A percentile compares a stretch with the other conserved stretches of the same genome.
Evolutionary conservation across 805 yeast genomes (phyloP).

Genomic region (Monosporozyma aquatica): DNA sequence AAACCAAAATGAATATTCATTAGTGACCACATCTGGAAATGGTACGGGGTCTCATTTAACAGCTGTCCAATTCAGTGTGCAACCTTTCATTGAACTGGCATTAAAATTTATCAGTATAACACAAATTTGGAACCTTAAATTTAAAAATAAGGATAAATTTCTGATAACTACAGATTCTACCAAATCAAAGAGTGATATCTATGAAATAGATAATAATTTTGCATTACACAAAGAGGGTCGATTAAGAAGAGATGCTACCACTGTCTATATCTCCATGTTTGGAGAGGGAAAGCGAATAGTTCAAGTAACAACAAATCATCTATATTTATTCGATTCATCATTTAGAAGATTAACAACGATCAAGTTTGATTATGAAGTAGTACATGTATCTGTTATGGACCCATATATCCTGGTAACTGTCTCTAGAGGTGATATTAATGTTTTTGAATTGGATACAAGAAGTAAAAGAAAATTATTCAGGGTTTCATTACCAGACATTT

Average conservation of each 20-base stretch:
- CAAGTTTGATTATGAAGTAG: slow-evolving; percentile 50
- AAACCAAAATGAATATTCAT: slow-evolving; percentile 52
- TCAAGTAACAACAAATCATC: slow-evolving; percentile 62
- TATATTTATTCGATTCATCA: slow-evolving; percentile 52
- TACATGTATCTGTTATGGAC: slow-evolving; percentile 53
- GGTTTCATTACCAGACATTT: slow-evolving; percentile 30
- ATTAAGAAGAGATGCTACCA: slow-evolving; percentile 53
- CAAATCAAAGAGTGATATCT: slow-evolving; percentile 58
- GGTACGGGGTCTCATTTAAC: slow-evolving; percentile 46
- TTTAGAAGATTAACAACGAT: slow-evolving; percentile 47
- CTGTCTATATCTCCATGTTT: slow-evolving; percentile 59
- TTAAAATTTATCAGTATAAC: slow-evolving; percentile 63
- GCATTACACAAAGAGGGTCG: slow-evolving; percentile 51
- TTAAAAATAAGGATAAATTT: slow-evolving; percentile 41
- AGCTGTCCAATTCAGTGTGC: slow-evolving; percentile 56
- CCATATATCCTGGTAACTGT: slow-evolving; percentile 55
- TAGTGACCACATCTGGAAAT: slow-evolving; percentile 63
- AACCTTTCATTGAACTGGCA: slow-evolving; percentile 59
- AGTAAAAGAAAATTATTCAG: slow-evolving; percentile 31
- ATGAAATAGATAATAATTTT: slow-evolving; percentile 53
- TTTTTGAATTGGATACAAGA: slow-evolving; percentile 38
- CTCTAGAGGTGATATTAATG: slow-evolving; percentile 61
- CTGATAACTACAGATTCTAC: slow-evolving; percentile 63
- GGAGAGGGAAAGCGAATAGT: slow-evolving; percentile 48
- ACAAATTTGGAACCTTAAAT: slow-evolving; percentile 61